Base-by-base conservation (phyloP, 2,329 filamentous ascomycete genomes). In the Epichloe uncinata region DNA sequence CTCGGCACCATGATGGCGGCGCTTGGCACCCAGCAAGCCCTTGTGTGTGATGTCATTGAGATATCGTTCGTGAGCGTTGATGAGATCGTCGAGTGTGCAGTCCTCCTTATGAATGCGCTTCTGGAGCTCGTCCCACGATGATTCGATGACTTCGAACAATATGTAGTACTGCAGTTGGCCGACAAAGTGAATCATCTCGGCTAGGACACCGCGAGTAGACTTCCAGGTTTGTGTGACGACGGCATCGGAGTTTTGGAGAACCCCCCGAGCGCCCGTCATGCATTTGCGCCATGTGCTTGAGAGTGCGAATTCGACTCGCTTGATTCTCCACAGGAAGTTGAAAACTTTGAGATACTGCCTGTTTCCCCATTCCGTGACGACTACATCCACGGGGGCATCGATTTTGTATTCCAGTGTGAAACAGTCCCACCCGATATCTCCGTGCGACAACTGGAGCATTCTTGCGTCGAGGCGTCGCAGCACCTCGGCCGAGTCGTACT, bases 371-470 rank as follows among this genome's bases (percentile, higher is more conserved):
- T 94, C 88, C 0, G 91, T 97, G 38, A 98, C 89, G 45, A 98
- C 90, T 30, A 98, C 93, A 63, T 98, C 93, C 22, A 96, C 87
- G 0, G 93, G 93, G 2, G 91, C 86, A 63, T 95, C 90, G 57
- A 98, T 93, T 65, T 97, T 96, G 70, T 98, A 98, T 65, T 98
- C 94, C 8, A 98, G 79, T 0, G 93, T 98, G 68, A 98, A 98
- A 63, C 94, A 95, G 63, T 98, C 93, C 93, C 93, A 98, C 46
- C 93, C 93, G 49, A 96, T 97, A 60, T 98, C 93, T 47, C 93
- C 93, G 59, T 96, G 90, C 8, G 86, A 94, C 5, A 97, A 77
- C 68, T 97, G 91, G 40, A 98, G 77, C 91, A 98, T 97, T 54
- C 94, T 86, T n/a, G 93, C 91, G 66, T 98, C 93, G 3, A 98